A percentile compares a stretch with the other conserved stretches of the same genome.
Conservation (phyloP, 176 grass and related monocot species). For the Oryza rufipogon region DNA sequence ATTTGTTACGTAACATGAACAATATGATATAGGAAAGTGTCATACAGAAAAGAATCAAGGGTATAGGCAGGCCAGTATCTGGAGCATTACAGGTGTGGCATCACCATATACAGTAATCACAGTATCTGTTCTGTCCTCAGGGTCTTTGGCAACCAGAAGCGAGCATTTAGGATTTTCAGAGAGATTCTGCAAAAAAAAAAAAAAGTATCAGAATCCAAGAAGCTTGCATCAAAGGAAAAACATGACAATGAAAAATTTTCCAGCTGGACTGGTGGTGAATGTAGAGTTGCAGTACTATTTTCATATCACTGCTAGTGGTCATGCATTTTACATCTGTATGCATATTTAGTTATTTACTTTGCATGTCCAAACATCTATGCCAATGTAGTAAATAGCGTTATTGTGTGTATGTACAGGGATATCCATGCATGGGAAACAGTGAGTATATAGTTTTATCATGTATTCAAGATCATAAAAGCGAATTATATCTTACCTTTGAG, state of each 20-base stretch:
- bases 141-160: slow-evolving; percentile 88
- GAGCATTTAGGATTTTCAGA: slow-evolving; percentile 78
- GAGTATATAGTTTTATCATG: background rate
- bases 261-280: background rate
- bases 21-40: slow-evolving; percentile 7
- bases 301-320: background rate
- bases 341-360: slow-evolving; percentile 11
- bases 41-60: background rate
- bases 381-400: background rate
- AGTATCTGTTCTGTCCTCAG: slow-evolving; percentile 95
- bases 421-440: slow-evolving; percentile 21
- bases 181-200: slow-evolving; percentile 66
- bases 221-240: slow-evolving; percentile 13
- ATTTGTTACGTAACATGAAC: slow-evolving; percentile 14
- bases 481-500: slow-evolving; percentile 61
- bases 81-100: slow-evolving; percentile 61
- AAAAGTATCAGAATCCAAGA: slow-evolving; percentile 18
- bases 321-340: slow-evolving; percentile 17
- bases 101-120: slow-evolving; percentile 91
- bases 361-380: background rate
- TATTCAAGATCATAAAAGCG: slow-evolving; percentile 15
- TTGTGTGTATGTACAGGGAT: background rate
- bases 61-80: slow-evolving; percentile 8
- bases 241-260: background rate
- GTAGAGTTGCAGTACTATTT: slow-evolving; percentile 6